These are phyloP conservation scores for Geosmithia morbida DNA, from an alignment of 2,329 filamentous ascomycete species.

Conservation along the genomic window DNA sequence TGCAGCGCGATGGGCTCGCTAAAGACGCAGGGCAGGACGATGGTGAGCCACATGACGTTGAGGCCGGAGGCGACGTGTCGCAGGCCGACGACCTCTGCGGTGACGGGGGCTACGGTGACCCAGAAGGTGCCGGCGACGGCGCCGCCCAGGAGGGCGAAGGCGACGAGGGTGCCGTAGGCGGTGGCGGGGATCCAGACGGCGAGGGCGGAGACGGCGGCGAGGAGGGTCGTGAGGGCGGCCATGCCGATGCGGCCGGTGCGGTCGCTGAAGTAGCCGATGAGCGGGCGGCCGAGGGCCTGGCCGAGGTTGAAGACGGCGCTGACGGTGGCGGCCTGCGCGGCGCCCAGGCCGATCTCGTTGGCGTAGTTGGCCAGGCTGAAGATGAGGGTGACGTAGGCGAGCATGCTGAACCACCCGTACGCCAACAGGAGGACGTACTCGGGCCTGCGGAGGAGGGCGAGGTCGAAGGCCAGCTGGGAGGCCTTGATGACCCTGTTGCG, in stretches of 20 bases:
- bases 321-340: conserved; percentile 54
- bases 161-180: conserved; percentile 49
- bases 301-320: conserved; percentile 60
- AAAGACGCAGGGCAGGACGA: conserved; percentile 58
- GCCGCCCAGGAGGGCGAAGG: conserved; percentile 60
- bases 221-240: conserved; percentile 47
- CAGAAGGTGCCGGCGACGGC: conserved; percentile 58
- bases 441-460: conserved; percentile 40
- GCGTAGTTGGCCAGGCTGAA: conserved; percentile 67
- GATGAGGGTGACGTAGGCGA: conserved; percentile 63
- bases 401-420: conserved; percentile 58
- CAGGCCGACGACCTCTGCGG: conserved; percentile 60
- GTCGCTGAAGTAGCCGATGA: conserved; percentile 62
- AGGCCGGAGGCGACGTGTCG: conserved; percentile 51
- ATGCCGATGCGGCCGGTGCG: conserved; percentile 59
- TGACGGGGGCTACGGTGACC: conserved; percentile 54
- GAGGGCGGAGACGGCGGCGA: conserved; percentile 49
- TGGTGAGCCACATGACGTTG: conserved; percentile 56
- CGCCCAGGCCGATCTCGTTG: conserved; percentile 48
- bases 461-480: conserved; percentile 53
- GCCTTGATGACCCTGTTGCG: conserved; percentile 57
- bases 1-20: conserved; percentile 49
- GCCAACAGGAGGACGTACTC: conserved; percentile 51
- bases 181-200: conserved; percentile 60
- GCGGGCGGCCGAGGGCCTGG: conserved; percentile 52